phyloP scores from a whole-genome alignment of 1,284 basidiomycete species.

The Mycena sp. region DNA sequence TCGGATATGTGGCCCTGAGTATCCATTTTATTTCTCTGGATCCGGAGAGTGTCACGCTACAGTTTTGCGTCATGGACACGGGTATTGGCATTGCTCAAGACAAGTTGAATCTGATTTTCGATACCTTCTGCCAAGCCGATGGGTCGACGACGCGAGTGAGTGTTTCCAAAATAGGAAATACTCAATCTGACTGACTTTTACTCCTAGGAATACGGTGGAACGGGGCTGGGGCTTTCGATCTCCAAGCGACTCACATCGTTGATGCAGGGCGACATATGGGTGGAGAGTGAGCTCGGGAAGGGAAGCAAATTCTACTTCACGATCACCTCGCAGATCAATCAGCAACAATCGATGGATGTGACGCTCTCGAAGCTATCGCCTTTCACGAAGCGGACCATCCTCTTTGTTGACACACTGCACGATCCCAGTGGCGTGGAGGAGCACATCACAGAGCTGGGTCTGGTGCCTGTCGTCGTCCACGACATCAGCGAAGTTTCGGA shows the following conservation, averaged over 20 bases:
- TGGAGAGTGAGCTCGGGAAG: conserved; percentile 91
- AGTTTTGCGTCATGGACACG: conserved; percentile 98
- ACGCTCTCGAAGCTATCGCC: conserved; percentile 82
- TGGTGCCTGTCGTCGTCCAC: conserved; percentile 84
- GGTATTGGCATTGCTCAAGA: conserved; percentile 99
- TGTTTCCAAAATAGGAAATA: conserved; percentile 21
- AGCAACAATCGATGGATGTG: conserved; percentile 73
- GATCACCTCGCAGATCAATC: conserved; percentile 84
- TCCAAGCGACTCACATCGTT: conserved; percentile 96
- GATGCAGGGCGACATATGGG: conserved; percentile 99
- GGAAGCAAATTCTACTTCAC: conserved; percentile 99
- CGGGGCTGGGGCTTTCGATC: conserved; percentile 95
- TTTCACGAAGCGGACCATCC: conserved; percentile 81
- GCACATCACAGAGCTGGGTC: conserved; percentile 84
- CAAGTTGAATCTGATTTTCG: conserved; percentile 98
- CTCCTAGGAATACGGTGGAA: conserved; percentile 94
- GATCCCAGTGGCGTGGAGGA: conserved; percentile 84
- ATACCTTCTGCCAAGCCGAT: conserved; percentile 99
- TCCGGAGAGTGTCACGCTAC: conserved; percentile 85
- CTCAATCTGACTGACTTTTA: conserved; percentile 2
- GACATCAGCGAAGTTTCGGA: conserved; percentile 83
- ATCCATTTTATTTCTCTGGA: conserved; percentile 82
- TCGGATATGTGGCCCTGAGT: conserved; percentile 93
- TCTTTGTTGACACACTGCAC: conserved; percentile 90
- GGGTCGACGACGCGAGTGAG: conserved; percentile 88